A percentile compares a stretch with the other conserved stretches of the same genome.
phyloP scores from a whole-genome alignment of 2,329 filamentous ascomycete species.

The Phyllosticta ampelicida region DNA sequence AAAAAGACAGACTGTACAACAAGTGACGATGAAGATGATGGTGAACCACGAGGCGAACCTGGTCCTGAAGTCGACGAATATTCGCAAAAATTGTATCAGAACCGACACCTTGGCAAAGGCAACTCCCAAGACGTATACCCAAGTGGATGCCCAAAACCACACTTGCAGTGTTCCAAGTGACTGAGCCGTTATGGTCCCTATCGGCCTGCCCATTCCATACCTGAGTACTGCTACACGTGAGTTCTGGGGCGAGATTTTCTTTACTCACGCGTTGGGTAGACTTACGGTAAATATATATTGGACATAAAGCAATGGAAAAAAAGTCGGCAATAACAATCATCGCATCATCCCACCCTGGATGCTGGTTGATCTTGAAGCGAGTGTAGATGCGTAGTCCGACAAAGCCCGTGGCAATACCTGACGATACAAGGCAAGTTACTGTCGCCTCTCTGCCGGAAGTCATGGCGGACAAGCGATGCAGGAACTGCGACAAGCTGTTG shows the following conservation, averaged over 20 bases:
- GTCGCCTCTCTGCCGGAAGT: not conserved
- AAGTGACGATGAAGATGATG: conserved; percentile 1
- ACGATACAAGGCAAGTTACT: conserved; percentile 2
- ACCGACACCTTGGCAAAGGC: conserved; percentile 4
- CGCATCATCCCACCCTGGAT: conserved; percentile 5
- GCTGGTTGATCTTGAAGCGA: conserved; percentile 2
- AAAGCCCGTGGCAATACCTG: not conserved
- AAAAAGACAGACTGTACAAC: conserved; percentile 6
- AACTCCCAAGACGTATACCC: conserved; percentile 3
- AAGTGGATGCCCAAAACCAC: conserved; percentile 6
- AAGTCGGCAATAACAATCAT: conserved; percentile 4
- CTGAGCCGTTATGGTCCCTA: not conserved
- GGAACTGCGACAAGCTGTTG: not conserved
- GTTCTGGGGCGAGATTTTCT: not conserved
- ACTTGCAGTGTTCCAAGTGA: not conserved
- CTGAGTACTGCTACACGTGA: not conserved
- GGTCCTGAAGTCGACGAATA: not conserved
- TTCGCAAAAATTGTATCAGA: conserved; percentile 6
- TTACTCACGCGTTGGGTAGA: not conserved
- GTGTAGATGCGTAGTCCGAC: conserved; percentile 4
- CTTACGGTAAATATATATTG: conserved; percentile 1
- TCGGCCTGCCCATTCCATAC: conserved; percentile 2
- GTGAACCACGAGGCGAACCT: conserved; percentile 1
- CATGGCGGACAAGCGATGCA: not conserved
- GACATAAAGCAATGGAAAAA: not conserved